Base-by-base conservation (phyloP, 1,284 basidiomycete species). In the Vanrija pseudolonga region DNA sequence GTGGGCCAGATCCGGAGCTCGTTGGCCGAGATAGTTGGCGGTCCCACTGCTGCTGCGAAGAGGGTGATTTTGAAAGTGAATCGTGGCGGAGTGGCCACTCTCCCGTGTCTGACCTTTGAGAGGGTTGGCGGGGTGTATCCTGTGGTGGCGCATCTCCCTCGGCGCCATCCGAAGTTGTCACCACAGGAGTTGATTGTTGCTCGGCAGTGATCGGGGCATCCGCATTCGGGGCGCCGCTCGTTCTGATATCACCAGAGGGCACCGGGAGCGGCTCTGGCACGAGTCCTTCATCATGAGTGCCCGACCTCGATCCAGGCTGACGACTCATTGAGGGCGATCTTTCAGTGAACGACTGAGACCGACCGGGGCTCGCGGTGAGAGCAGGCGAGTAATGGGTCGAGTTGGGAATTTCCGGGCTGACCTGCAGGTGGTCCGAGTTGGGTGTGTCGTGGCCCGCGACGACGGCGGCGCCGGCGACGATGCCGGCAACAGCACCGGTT, bases 371-470 rank as follows among this genome's bases (percentile, higher is more conserved):
- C 20, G 38, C 18, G 32, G 38, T 5, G 49, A 47, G 3, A 45
- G 46, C 32, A 32, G 32, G 32, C 32, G 32, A 32, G 32, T 32
- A 32, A 12, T 32, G 32, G 32, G 32, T 32, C 32, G 32, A 32
- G 32, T 32, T 32, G 9, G 32, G 32, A 12, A 32, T 32, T 26
- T 56, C 57, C 6, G 57, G 57, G 38, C 45, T 51, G 22, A 53
- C 51, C 23, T 55, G 57, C 28, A 59, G 51, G 26, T 53, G 57
- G 45, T 59, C 54, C 15, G 50, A 37, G 19, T 56, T 51, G 48
- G 45, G 44, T 14, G 47, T 0, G 50, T 46, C 41, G 24, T 44
- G 41, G 41, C 19, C 38, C n/a, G n/a, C n/a, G 8, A 40, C 39
- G 4, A 18, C 39, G 17, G n/a, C 39, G 6, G n/a, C 39, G n/a